phyloP scores from a whole-genome alignment of 2,329 filamentous ascomycete genomes.

The Alternaria infectoria region DNA sequence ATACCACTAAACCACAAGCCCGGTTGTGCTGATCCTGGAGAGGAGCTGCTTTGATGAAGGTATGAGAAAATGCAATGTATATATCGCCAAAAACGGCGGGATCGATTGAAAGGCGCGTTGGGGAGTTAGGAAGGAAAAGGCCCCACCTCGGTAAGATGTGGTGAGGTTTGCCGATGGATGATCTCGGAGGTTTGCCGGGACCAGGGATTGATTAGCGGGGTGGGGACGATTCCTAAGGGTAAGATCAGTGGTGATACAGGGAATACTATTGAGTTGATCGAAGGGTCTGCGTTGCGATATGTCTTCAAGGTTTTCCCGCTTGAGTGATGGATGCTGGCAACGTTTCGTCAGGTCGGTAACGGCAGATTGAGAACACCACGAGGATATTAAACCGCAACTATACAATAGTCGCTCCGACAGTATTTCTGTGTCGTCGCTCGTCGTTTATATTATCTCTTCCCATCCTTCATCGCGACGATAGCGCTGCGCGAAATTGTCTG shows the following conservation, averaged over 20 bases:
- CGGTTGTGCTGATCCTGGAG: neutral
- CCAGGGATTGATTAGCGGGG: neutral
- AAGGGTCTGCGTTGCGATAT: neutral
- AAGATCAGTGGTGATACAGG: accelerated
- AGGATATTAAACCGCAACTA: neutral
- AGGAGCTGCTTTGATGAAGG: neutral
- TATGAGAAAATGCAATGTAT: accelerated
- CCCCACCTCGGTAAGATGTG: neutral
- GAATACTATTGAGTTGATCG: neutral
- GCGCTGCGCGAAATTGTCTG: neutral
- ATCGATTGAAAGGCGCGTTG: neutral
- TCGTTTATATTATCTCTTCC: neutral
- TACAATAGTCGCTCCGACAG: neutral
- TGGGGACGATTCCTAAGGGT: neutral
- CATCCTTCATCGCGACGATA: neutral
- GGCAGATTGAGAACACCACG: neutral
- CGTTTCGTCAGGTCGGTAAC: accelerated
- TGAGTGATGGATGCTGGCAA: neutral
- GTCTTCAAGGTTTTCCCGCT: neutral
- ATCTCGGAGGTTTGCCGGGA: neutral
- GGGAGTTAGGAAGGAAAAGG: neutral
- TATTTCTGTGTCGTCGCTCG: neutral
- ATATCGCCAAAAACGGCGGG: accelerated
- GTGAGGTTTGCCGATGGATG: neutral
- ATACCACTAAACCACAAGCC: conserved; percentile 32